phyloP scores from a whole-genome alignment of 371 early-diverging fungal genomes.

The Cokeromyces recurvatus region DNA sequence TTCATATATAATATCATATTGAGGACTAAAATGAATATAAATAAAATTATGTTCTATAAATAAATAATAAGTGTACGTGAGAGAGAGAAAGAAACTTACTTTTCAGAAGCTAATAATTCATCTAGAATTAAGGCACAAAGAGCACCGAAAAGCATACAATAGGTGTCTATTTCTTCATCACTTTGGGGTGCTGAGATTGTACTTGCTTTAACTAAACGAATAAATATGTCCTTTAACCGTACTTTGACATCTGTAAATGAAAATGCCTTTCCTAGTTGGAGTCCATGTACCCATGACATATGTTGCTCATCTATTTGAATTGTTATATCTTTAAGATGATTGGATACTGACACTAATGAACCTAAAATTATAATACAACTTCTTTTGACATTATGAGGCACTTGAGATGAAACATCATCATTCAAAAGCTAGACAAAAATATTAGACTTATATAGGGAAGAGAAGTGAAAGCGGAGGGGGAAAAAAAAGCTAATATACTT shows the following conservation, averaged over 20 bases:
- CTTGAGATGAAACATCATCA: slow-evolving; percentile 14
- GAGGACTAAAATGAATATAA: slow-evolving; percentile 22
- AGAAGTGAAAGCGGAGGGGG: too few species aligned
- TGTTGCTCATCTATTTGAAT: slow-evolving; percentile 18
- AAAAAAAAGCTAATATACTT: too few species aligned
- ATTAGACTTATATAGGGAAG: neutral
- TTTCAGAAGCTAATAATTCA: slow-evolving; percentile 39
- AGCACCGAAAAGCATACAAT: slow-evolving; percentile 55
- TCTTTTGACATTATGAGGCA: slow-evolving; percentile 21
- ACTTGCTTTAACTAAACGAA: slow-evolving; percentile 39
- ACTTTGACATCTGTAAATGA: slow-evolving; percentile 35
- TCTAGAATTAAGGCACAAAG: slow-evolving; percentile 49
- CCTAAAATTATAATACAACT: slow-evolving; percentile 43
- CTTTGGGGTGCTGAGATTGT: slow-evolving; percentile 15
- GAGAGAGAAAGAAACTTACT: slow-evolving; percentile 22
- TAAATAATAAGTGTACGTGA: neutral
- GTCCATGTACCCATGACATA: slow-evolving; percentile 17
- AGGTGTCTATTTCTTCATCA: slow-evolving; percentile 41
- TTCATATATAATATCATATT: slow-evolving; percentile 49
- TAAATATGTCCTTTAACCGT: slow-evolving; percentile 45
- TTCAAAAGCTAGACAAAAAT: slow-evolving; percentile 26
- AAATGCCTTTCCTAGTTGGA: slow-evolving; percentile 11
- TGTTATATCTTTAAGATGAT: slow-evolving; percentile 26
- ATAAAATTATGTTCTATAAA: neutral
- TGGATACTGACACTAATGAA: slow-evolving; percentile 36